Evolutionary conservation across 2,329 filamentous ascomycete species (phyloP), one percentile per base, ranked within the genome.

Genomic region (Aspergillus bombycis): DNA sequence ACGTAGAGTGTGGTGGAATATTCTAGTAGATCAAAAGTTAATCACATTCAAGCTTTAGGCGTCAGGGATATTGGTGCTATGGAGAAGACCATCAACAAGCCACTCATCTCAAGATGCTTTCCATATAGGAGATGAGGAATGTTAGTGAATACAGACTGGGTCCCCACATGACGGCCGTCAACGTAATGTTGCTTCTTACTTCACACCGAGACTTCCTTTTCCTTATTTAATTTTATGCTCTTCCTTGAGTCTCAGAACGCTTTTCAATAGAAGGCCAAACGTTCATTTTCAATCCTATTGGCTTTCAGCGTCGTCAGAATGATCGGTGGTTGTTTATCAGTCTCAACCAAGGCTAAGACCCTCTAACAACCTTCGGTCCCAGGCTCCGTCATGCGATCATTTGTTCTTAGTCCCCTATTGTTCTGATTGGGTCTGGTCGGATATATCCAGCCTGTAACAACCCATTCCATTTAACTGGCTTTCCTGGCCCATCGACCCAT

Each of bases 361-460:
- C 38, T n/a, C 38, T 41, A 36, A 36, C 14, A 38, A 8, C 14
- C 36, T 14, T 38, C 36, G 16, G 12, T 11, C 21, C 48, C n/a
- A 52, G 48, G 16, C 26, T 52, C 48, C 26, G n/a, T 28, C 9
- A 16, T 46, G 10, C 45, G 21, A 26, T 48, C 21, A 3, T 26
- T 50, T 16, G 26, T 2, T 26, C 23, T 28, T 3, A 7, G 8
- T 9, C 26, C 19, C 14, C 12, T 32, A 32, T 32, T n/a, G 10
- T 76, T 74, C 69, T 74, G 74, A 55, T 55, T 55, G 32, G 34
- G 52, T 19, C 5, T 16, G 11, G 11, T 55, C 21, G 19, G 52
- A 38, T 36, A 19, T 55, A 14, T 16, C 52, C 52, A 38, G 32
- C 30, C 30, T 55, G n/a, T 38, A 55, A 38, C 12, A 55, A 5